Percentiles rank a stretch among this genome's conserved stretches.
phyloP scores from a whole-genome alignment of 2,329 filamentous ascomycete species.

The Diplodia mutila region DNA sequence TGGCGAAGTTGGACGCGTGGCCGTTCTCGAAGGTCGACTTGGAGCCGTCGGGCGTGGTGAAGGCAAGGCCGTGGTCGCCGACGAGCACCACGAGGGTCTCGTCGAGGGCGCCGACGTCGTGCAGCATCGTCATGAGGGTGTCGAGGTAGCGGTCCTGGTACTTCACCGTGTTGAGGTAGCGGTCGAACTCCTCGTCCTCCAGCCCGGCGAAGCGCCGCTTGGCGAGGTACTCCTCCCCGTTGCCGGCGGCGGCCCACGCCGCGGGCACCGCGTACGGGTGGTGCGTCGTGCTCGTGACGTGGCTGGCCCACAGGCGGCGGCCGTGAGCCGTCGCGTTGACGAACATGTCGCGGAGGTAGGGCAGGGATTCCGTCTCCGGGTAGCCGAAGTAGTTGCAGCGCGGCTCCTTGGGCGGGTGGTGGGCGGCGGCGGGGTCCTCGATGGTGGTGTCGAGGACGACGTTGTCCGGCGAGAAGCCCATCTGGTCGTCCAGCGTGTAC shows the following conservation, averaged over 20 bases:
- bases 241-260: slow-evolving; percentile 24
- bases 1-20: slow-evolving; percentile 49
- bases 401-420: slow-evolving; percentile 36
- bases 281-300: slow-evolving; percentile 46
- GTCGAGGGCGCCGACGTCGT: slow-evolving; percentile 50
- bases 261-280: slow-evolving; percentile 49
- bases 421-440: slow-evolving; percentile 33
- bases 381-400: slow-evolving; percentile 52
- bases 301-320: slow-evolving; percentile 41
- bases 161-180: slow-evolving; percentile 49
- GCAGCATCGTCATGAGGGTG: slow-evolving; percentile 47
- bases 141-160: slow-evolving; percentile 48
- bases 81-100: slow-evolving; percentile 53
- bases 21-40: slow-evolving; percentile 49
- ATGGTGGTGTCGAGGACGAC: slow-evolving; percentile 29
- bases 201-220: background rate
- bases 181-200: slow-evolving; percentile 35
- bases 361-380: slow-evolving; percentile 47
- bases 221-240: background rate
- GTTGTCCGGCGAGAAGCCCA: slow-evolving; percentile 38
- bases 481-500: slow-evolving; percentile 39
- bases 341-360: slow-evolving; percentile 45
- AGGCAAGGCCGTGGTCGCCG: slow-evolving; percentile 48
- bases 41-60: slow-evolving; percentile 44
- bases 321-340: slow-evolving; percentile 34